Conservation (phyloP, 257 asterid genomes). For the Petunia axillaris region DNA sequence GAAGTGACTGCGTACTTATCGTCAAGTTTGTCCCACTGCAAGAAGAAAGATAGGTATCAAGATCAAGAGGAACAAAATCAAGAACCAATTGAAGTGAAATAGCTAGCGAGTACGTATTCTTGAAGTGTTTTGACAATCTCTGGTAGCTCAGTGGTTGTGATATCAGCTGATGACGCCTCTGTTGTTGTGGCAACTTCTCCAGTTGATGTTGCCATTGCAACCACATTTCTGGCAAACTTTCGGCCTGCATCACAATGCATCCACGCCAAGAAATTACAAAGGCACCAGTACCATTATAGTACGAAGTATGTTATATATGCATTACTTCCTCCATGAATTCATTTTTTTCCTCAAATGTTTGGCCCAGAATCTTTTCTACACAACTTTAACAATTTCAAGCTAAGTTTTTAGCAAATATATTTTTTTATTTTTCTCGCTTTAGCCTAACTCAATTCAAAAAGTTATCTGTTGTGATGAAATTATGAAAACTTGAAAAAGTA, state of each 20-base stretch:
- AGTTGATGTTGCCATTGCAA: conserved; percentile 59
- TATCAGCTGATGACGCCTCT: conserved; percentile 69
- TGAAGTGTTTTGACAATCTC: conserved; percentile 61
- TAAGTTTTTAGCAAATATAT: background rate
- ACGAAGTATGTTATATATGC: background rate
- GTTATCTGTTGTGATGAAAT: no score
- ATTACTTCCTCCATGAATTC: background rate
- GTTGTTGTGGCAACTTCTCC: conserved; percentile 65
- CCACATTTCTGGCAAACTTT: conserved; percentile 63
- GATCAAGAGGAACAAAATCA: background rate
- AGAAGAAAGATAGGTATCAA: background rate
- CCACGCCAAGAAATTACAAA: background rate
- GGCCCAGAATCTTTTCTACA: background rate
- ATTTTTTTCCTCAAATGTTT: background rate
- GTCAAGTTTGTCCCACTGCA: conserved; percentile 87
- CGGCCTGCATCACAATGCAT: conserved; percentile 47
- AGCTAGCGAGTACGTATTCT: conserved; percentile 28
- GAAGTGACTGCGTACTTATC: conserved; percentile 89
- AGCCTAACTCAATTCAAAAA: no score
- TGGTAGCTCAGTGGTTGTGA: conserved; percentile 55
- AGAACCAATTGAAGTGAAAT: background rate
- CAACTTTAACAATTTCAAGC: background rate
- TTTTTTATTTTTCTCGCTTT: no score
- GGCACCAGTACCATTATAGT: background rate
- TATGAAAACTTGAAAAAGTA: no score